Evolutionary conservation across 2,329 filamentous ascomycete genomes (phyloP), one percentile per base, ranked within the genome.

Genomic region (Fusarium begoniae): DNA sequence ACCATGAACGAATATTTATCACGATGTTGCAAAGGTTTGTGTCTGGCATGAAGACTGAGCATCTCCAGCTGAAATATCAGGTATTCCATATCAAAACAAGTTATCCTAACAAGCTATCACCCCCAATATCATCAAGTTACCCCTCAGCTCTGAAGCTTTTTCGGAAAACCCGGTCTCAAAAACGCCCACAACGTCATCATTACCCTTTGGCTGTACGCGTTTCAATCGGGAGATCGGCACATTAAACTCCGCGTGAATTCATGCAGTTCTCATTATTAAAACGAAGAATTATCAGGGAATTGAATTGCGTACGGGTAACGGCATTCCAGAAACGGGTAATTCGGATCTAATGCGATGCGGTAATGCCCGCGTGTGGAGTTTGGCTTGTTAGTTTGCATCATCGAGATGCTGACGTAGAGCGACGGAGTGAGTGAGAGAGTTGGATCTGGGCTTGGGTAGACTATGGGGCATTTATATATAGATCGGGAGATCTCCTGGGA

Each of bases 371-470:
- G 17, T 48, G 63, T 64, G 63, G 71, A 55, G 67, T 64, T 56
- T 44, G 26, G 43, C 48, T 37, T 41, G 30, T 67, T 30, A 60
- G 67, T 62, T 53, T 71, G 60, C 77, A 76, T 78, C 69, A 77
- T 78, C 67, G 77, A 79, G 71, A 71, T 56, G 62, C 59, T 62
- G 68, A 70, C 56, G 73, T 75, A 74, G 32, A 48, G 37, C 17
- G 43, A 70, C 28, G 2, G 48, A 11, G 45, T 48, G 32, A 48
- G 41, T 11, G 43, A 70, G 32, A 4, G 48, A 11, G 45, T 48
- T 48, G 22, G 45, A 37, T 53, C 50, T 26, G 50, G 30, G n/a
- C 14, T 26, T 17, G 20, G 40, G 44, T 55, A 47, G 13, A 22
- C 6, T 28, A 44, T 51, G 62, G 51, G 44, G 48, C n/a, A 43